Evolutionary conservation across 129 eudicot genomes (phyloP).

Genomic region (Rutidosis leptorrhynchoides): DNA sequence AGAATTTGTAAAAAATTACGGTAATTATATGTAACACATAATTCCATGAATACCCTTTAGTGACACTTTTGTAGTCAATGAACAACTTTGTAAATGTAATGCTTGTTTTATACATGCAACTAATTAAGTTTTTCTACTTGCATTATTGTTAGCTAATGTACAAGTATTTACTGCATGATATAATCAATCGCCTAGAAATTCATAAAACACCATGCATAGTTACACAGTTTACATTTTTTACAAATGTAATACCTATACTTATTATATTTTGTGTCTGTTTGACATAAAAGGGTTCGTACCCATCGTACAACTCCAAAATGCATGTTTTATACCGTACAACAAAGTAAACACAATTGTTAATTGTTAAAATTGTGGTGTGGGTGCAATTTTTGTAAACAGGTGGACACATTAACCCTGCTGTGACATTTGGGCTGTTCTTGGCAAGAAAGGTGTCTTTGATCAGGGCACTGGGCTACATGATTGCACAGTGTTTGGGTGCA

Average conservation of each 20-base stretch:
- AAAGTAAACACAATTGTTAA: too few relatives aligned
- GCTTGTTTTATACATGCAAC: neutral
- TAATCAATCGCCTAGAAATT: too few relatives aligned
- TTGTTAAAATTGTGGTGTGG: too few relatives aligned
- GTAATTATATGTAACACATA: neutral
- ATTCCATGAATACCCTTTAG: neutral
- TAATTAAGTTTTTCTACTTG: neutral
- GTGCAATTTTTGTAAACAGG: constrained; percentile 19
- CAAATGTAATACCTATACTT: too few relatives aligned
- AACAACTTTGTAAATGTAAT: neutral
- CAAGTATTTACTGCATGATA: too few relatives aligned
- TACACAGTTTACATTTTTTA: too few relatives aligned
- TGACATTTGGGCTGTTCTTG: constrained; percentile 49
- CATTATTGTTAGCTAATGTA: too few relatives aligned
- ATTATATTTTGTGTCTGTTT: too few relatives aligned
- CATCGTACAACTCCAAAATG: neutral
- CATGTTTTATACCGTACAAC: neutral
- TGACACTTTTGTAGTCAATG: neutral
- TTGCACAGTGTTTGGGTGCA: constrained; percentile 53
- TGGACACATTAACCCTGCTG: constrained; percentile 56
- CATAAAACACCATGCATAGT: too few relatives aligned
- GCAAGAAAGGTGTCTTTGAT: constrained; percentile 44
- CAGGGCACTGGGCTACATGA: constrained; percentile 44
- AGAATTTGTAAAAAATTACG: neutral
- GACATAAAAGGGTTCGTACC: too few relatives aligned